These are phyloP conservation scores for Colletotrichum incanum DNA, from an alignment of 2,329 filamentous ascomycete species.

Conservation along the genomic window DNA sequence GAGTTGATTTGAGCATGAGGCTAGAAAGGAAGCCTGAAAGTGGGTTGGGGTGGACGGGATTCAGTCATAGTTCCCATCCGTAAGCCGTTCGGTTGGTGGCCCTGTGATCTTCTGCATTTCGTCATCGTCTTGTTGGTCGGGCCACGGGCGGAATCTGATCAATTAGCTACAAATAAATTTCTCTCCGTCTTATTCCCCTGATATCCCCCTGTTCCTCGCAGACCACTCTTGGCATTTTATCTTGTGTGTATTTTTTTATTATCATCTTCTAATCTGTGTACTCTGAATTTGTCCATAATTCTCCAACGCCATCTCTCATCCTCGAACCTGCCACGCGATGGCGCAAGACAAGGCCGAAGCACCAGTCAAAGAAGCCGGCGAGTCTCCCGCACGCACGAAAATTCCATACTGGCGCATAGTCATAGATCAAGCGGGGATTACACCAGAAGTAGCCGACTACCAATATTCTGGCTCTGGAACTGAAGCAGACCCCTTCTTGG, in stretches of 20 bases:
- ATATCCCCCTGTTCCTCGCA: not conserved
- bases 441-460: constrained; percentile 54
- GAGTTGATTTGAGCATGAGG: not conserved
- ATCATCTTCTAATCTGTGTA: not conserved
- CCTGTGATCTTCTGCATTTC: constrained; percentile 3
- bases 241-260: not conserved
- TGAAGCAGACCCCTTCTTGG: constrained; percentile 73
- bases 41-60: not conserved
- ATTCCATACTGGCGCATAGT: constrained; percentile 16
- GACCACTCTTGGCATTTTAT: not conserved
- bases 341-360: constrained; percentile 3
- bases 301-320: not conserved
- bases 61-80: constrained; percentile 3
- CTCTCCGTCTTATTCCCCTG: not conserved
- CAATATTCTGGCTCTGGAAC: constrained; percentile 73
- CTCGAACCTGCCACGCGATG: not conserved
- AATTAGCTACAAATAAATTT: not conserved
- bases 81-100: constrained; percentile 1
- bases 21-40: not conserved
- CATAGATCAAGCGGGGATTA: constrained; percentile 5
- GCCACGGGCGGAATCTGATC: not conserved
- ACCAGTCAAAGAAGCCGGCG: not conserved
- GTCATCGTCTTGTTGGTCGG: not conserved
- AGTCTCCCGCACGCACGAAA: not conserved
- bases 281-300: not conserved